phyloP scores from a whole-genome alignment of 495 filamentous ascomycete genomes.

The Rostrohypoxylon terebratum region DNA sequence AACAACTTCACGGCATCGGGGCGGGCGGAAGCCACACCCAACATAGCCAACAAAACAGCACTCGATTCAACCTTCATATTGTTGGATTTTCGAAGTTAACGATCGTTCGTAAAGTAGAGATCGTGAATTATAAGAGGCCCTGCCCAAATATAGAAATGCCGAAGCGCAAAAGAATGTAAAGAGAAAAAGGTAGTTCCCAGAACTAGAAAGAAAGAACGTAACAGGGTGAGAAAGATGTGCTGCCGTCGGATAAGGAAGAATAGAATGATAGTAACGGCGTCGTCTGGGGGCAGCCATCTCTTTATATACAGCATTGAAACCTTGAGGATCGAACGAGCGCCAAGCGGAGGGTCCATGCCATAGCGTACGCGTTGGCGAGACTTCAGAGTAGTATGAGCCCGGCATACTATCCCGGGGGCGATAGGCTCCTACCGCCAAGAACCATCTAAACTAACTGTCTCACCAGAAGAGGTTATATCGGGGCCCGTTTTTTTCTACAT shows the following conservation, averaged over 20 bases:
- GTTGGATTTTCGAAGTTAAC: conserved; percentile 51
- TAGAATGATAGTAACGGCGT: conserved; percentile 15
- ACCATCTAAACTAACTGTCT: conserved; percentile 34
- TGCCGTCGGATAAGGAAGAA: conserved; percentile 49
- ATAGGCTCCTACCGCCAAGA: conserved; percentile 38
- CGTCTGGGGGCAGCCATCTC: conserved; percentile 21
- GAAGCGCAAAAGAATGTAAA: conserved; percentile 39
- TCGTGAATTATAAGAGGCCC: conserved; percentile 50
- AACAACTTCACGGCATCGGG: conserved; percentile 53
- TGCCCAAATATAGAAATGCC: conserved; percentile 51
- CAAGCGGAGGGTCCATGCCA: conserved; percentile 21
- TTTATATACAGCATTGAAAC: conserved; percentile 41
- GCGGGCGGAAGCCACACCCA: conserved; percentile 53
- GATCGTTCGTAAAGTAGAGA: conserved; percentile 45
- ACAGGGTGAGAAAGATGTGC: conserved; percentile 49
- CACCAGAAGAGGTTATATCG: conserved; percentile 37
- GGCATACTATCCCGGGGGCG: conserved; percentile 8
- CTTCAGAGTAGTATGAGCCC: conserved; percentile 35
- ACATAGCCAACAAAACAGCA: conserved; percentile 53
- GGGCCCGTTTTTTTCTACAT: conserved; percentile 28
- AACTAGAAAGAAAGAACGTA: conserved; percentile 31
- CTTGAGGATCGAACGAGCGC: conserved; percentile 29
- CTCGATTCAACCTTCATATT: conserved; percentile 61
- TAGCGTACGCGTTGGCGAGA: conserved; percentile 27
- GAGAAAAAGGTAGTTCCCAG: conserved; percentile 47